These are phyloP conservation scores for Heliamphora exappendiculata DNA, from an alignment of 148 eudicot genomes.

Conservation along the genomic window DNA sequence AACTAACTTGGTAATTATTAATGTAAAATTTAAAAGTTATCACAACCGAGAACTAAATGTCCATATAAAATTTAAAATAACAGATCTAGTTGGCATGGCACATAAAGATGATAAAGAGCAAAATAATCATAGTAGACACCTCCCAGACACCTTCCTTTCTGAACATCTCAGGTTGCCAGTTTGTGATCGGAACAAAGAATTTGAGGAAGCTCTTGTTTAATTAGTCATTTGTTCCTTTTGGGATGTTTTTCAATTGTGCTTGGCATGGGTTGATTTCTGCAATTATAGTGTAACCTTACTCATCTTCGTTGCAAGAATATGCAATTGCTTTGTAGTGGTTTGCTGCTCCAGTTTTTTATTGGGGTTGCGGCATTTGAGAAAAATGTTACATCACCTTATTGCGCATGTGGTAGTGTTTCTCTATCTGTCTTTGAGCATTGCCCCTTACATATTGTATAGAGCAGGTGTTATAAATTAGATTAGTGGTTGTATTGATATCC, in stretches of 20 bases:
- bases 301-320: not conserved
- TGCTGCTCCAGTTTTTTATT: not conserved
- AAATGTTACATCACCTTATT: not conserved
- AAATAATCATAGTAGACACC: too few species aligned
- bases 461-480: not conserved
- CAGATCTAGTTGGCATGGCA: too few species aligned
- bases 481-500: not conserved
- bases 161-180: too few species aligned
- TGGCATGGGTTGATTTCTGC: not conserved
- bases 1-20: too few species aligned
- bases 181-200: too few species aligned
- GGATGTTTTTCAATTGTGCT: not conserved
- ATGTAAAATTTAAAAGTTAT: too few species aligned
- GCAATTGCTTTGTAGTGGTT: not conserved
- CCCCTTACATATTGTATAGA: not conserved
- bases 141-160: too few species aligned
- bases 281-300: not conserved
- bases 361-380: not conserved
- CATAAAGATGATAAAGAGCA: too few species aligned
- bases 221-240: not conserved
- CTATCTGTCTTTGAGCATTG: too few species aligned
- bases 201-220: not conserved
- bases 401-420: not conserved
- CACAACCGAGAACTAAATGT: too few species aligned
- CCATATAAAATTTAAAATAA: too few species aligned